Base-by-base conservation (phyloP, 108 stramenopile species). In the Pseudonitzschia multistriata region DNA sequence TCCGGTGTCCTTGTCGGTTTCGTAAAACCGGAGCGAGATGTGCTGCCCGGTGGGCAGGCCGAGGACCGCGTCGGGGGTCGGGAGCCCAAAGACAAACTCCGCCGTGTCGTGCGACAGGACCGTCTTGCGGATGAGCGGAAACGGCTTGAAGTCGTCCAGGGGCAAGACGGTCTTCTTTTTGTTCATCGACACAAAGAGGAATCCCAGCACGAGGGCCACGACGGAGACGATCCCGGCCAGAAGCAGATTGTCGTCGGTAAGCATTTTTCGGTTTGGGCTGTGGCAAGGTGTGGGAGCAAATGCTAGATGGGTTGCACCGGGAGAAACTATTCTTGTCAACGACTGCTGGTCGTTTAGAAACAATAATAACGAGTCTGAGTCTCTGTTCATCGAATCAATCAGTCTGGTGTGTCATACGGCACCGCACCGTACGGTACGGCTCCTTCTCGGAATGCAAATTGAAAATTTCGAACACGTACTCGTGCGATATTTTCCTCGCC, bases 31-130 rank as follows among this genome's bases (percentile, higher is more conserved):
- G 24, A 98, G 78, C 3, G 93, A 83, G 37, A 98, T 89, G 70
- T 98, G 98, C 76, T 98, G 97, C n/a, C 98, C 98, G 19, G 96
- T 90, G 17, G 98, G 97, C 55, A 98, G 74, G 11, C 98, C 98
- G n/a, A 98, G 81, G 17, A 84, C 49, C 25, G 66, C 37, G 29
- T 77, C 77, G 10, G 57, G 57, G 17, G 79, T 70, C 15, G 89
- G 96, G 8, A 98, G 71, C 10, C 76, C 93, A 68, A 98, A 97
- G n/a, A 96, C 96, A 67, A 97, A 97, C 49, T 79, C 77, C 35
- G 91, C 80, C 11, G 95, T 96, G 77, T 98, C 96, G 78, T 97
- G 98, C 34, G 89, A 91, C 15, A 98, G 47, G 1, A 67, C 75
- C 67, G 96, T 86, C 67, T 93, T 95, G 45, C 84, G 76, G 33